Conservation (phyloP, 2,329 filamentous ascomycete genomes). For the Cyclaneusma minus region DNA sequence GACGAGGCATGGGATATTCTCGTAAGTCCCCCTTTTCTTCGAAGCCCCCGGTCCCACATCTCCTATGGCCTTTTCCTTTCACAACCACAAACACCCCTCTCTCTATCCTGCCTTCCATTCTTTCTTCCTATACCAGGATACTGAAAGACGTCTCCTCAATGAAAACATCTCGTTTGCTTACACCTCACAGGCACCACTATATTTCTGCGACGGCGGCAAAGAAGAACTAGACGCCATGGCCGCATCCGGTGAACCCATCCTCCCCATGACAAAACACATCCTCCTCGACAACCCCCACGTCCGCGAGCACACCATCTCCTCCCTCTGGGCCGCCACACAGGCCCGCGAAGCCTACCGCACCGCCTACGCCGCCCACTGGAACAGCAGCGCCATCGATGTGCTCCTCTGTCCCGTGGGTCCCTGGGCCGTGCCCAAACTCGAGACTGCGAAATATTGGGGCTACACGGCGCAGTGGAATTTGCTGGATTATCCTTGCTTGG, state of each 20-base stretch:
- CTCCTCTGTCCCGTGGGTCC: constrained; percentile 45
- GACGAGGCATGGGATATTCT: constrained; percentile 31
- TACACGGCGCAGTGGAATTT: constrained; percentile 57
- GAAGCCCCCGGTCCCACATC: too few relatives aligned
- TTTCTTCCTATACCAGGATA: constrained; percentile 1
- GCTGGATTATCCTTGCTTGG: constrained; percentile 46
- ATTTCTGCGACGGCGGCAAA: constrained; percentile 45
- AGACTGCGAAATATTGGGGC: constrained; percentile 39
- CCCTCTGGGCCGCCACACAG: constrained; percentile 24
- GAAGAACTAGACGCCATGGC: constrained; percentile 33
- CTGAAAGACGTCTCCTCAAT: too few relatives aligned
- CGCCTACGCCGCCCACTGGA: constrained; percentile 13
- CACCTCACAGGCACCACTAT: constrained; percentile 23
- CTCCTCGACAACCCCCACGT: constrained; percentile 33
- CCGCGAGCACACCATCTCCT: constrained; percentile 22
- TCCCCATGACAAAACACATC: constrained; percentile 43
- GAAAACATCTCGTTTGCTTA: constrained; percentile 12
- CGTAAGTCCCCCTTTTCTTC: constrained; percentile 16
- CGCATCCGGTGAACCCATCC: constrained; percentile 38
- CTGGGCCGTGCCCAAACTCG: constrained; percentile 32
- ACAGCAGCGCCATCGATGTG: constrained; percentile 32
- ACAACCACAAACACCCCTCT: too few relatives aligned
- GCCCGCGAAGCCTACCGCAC: constrained; percentile 22
- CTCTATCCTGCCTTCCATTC: background rate
- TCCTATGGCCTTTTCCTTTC: too few relatives aligned